Evolutionary conservation across 495 filamentous ascomycete species (phyloP).

Genomic region (Cairneyella variabilis): DNA sequence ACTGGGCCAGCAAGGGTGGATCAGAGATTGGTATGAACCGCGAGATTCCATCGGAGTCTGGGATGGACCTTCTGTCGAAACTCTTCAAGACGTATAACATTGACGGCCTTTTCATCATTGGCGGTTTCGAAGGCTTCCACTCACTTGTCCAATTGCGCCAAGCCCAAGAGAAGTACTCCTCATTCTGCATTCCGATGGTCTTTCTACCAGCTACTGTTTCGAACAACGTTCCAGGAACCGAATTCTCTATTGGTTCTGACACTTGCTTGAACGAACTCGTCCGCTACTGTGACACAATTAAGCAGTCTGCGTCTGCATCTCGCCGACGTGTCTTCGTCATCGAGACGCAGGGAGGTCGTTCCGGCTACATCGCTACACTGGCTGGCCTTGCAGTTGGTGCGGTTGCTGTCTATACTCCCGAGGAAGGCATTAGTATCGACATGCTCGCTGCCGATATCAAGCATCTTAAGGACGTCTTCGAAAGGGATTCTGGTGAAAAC

Average conservation of each 20-base stretch:
- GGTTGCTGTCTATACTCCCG: slow-evolving; percentile 94
- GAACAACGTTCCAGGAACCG: slow-evolving; percentile 97
- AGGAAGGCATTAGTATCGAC: slow-evolving; percentile 90
- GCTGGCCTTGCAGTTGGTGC: slow-evolving; percentile 87
- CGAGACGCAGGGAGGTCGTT: slow-evolving; percentile 93
- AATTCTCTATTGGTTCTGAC: slow-evolving; percentile 95
- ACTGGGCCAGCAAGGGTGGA: slow-evolving; percentile 93
- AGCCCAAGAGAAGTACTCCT: slow-evolving; percentile 70
- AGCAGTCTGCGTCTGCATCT: slow-evolving; percentile 91
- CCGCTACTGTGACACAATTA: slow-evolving; percentile 93
- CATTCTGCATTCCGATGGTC: slow-evolving; percentile 90
- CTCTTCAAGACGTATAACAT: slow-evolving; percentile 84
- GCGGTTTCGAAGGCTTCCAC: slow-evolving; percentile 97
- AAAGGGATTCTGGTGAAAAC: slow-evolving; percentile 80
- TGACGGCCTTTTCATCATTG: slow-evolving; percentile 87
- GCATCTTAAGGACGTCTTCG: slow-evolving; percentile 82
- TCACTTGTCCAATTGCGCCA: slow-evolving; percentile 81
- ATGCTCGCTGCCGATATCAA: slow-evolving; percentile 92
- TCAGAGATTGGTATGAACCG: slow-evolving; percentile 98
- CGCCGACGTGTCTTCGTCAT: slow-evolving; percentile 94
- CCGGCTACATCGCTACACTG: slow-evolving; percentile 90
- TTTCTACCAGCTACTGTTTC: slow-evolving; percentile 94
- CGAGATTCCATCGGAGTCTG: slow-evolving; percentile 78
- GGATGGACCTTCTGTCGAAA: slow-evolving; percentile 76
- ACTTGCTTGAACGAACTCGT: slow-evolving; percentile 97